Conservation (phyloP, 176 grass and related monocot genomes). For the Hyparrhenia diplandra region DNA sequence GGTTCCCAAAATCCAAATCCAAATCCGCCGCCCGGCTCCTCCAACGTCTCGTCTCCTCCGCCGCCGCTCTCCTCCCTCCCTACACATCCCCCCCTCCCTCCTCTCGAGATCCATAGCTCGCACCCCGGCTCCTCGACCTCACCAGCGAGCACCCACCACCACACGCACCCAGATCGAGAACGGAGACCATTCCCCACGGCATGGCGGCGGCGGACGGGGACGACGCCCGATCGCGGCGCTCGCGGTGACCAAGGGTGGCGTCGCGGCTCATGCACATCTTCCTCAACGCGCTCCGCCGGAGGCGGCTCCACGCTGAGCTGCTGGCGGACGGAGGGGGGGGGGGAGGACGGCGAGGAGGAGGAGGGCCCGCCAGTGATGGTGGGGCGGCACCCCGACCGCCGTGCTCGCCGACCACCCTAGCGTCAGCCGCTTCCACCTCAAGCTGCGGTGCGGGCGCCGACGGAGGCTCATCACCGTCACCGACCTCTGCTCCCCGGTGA, state of each 20-base stretch:
- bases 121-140: background rate
- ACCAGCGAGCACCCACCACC: background rate
- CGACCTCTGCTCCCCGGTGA: too few species aligned
- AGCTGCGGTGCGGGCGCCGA: too few species aligned
- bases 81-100: background rate
- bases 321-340: too few species aligned
- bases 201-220: constrained; percentile 15
- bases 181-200: background rate
- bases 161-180: background rate
- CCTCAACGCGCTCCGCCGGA: too few species aligned
- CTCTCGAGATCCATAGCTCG: background rate
- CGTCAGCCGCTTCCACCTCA: too few species aligned
- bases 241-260: constrained; percentile 65
- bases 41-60: background rate
- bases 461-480: too few species aligned
- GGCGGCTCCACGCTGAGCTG: too few species aligned
- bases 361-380: too few species aligned
- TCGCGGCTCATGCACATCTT: constrained; percentile 57
- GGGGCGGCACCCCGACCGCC: too few species aligned
- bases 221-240: constrained; percentile 57
- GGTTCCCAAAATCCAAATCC: too few species aligned
- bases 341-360: too few species aligned
- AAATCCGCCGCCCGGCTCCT: background rate
- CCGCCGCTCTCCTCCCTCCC: background rate
- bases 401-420: too few species aligned